These are phyloP conservation scores for Colletotrichum nymphaeae DNA, from an alignment of 2,329 filamentous ascomycete species.

Conservation along the genomic window DNA sequence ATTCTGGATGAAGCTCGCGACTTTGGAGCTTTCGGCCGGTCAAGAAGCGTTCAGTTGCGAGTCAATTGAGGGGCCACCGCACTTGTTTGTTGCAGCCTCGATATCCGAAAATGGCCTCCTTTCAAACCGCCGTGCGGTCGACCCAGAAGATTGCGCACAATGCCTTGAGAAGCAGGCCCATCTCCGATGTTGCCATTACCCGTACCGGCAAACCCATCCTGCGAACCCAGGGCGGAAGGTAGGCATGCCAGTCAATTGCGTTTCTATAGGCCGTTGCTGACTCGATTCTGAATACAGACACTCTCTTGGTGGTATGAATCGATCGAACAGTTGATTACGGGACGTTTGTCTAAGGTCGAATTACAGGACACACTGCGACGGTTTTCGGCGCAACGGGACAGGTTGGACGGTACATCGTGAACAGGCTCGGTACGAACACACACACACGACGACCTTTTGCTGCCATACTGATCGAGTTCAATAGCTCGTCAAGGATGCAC, in stretches of 20 bases:
- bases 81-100: conserved; percentile 23
- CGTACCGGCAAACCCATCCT: conserved; percentile 96
- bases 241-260: conserved; percentile 47
- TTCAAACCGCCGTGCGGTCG: conserved; percentile 67
- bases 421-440: conserved; percentile 76
- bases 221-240: conserved; percentile 90
- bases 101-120: conserved; percentile 59
- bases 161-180: conserved; percentile 61
- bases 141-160: conserved; percentile 59
- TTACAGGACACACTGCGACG: conserved; percentile 89
- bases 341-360: conserved; percentile 30
- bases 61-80: conserved; percentile 37
- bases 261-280: background rate
- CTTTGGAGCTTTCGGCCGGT: conserved; percentile 22
- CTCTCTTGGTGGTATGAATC: conserved; percentile 82
- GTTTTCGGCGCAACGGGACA: conserved; percentile 98
- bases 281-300: conserved; percentile 64
- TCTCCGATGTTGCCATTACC: conserved; percentile 91
- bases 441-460: conserved; percentile 38
- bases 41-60: conserved; percentile 32
- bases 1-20: conserved; percentile 31
- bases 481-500: conserved; percentile 92
- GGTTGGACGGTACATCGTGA: conserved; percentile 96
- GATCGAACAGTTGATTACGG: background rate
- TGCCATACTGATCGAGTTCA: conserved; percentile 29